phyloP scores from a whole-genome alignment of 805 yeast species.

The Kodamaea neixiangensis region DNA sequence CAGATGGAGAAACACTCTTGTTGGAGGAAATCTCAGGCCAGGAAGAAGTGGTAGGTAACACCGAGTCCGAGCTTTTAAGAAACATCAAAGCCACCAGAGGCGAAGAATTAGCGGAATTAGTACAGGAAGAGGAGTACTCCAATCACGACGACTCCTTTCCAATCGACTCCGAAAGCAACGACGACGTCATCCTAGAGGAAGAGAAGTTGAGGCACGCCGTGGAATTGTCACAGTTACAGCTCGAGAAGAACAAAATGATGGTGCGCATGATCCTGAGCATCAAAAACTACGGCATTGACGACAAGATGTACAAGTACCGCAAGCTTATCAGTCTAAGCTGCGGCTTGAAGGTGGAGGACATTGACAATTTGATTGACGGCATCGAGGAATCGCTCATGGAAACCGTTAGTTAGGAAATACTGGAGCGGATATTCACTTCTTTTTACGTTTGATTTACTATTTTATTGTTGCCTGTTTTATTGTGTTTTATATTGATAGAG shows the following conservation, averaged over 20 bases:
- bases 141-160: constrained; percentile 5
- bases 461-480: constrained; percentile 4
- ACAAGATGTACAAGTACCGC: constrained; percentile 72
- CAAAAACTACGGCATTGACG: constrained; percentile 46
- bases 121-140: constrained; percentile 35
- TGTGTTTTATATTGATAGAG: constrained; percentile 5
- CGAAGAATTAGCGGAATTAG: constrained; percentile 43
- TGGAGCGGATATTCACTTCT: constrained; percentile 4
- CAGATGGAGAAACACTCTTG: constrained; percentile 28
- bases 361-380: constrained; percentile 80
- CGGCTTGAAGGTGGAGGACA: constrained; percentile 75
- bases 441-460: constrained; percentile 4
- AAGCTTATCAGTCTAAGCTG: constrained; percentile 74
- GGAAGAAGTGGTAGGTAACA: constrained; percentile 17
- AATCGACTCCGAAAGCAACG: constrained; percentile 9
- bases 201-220: constrained; percentile 17
- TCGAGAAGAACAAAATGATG: constrained; percentile 44
- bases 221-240: constrained; percentile 52
- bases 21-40: constrained; percentile 17
- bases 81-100: constrained; percentile 45
- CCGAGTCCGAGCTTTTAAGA: constrained; percentile 26
- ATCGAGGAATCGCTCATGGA: constrained; percentile 37
- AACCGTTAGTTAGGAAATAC: constrained; percentile 6
- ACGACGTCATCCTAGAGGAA: constrained; percentile 13
- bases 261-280: constrained; percentile 51